A percentile compares a stretch with the other conserved stretches of the same genome.
Evolutionary conservation across 805 yeast genomes (phyloP).

Genomic region (Pichia thaimueangensis): DNA sequence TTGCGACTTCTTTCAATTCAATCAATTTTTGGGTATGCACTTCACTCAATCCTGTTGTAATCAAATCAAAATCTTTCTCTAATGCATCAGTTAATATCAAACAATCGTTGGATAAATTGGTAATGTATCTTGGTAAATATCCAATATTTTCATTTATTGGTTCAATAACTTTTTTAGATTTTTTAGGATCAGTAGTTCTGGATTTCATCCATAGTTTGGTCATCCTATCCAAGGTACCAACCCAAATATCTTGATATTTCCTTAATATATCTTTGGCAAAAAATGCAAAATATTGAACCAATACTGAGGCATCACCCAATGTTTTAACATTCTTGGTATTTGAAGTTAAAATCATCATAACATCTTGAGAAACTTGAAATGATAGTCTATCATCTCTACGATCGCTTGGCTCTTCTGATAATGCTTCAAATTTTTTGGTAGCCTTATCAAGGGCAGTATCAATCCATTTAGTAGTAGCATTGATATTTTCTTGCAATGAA

Average conservation of each 20-base stretch:
- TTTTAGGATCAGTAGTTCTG: background rate
- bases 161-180: background rate
- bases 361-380: slow-evolving; percentile 24
- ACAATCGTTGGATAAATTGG: slow-evolving; percentile 27
- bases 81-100: slow-evolving; percentile 27
- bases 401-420: slow-evolving; percentile 62
- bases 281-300: slow-evolving; percentile 21
- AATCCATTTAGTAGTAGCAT: slow-evolving; percentile 84
- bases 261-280: slow-evolving; percentile 21
- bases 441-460: slow-evolving; percentile 34
- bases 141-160: slow-evolving; percentile 15
- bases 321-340: slow-evolving; percentile 34
- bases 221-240: slow-evolving; percentile 15
- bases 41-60: slow-evolving; percentile 19
- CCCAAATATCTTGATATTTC: slow-evolving; percentile 21
- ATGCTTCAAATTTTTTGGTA: slow-evolving; percentile 48
- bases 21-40: slow-evolving; percentile 21
- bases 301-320: slow-evolving; percentile 26
- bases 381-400: slow-evolving; percentile 22
- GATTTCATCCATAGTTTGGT: slow-evolving; percentile 13
- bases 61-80: slow-evolving; percentile 18
- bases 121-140: slow-evolving; percentile 27
- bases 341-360: slow-evolving; percentile 23
- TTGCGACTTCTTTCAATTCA: slow-evolving; percentile 16
- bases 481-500: slow-evolving; percentile 58